These are phyloP conservation scores for Xanthoceras sorbifolium DNA, from an alignment of 345 rosid genomes.

Conservation along the genomic window DNA sequence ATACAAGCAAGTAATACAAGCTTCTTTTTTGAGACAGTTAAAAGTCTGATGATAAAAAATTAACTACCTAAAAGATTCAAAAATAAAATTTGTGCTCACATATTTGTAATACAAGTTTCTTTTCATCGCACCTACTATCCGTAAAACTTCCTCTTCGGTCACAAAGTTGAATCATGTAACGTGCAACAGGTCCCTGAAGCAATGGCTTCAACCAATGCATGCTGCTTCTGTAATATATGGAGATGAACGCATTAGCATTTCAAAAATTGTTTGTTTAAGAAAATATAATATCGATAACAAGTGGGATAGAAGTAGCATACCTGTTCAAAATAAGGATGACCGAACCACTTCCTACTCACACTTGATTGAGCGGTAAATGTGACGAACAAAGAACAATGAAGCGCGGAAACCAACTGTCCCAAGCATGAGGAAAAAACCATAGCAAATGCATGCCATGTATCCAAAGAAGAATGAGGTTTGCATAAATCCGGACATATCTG, in stretches of 20 bases:
- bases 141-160: neutral
- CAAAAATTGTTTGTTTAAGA: no score
- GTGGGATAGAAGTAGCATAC: slow-evolving; percentile 2
- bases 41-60: neutral
- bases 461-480: slow-evolving; percentile 61
- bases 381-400: slow-evolving; percentile 50
- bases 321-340: neutral
- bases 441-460: slow-evolving; percentile 60
- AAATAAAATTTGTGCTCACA: slow-evolving; percentile 1
- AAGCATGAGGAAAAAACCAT: slow-evolving; percentile 56
- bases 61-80: neutral
- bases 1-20: slow-evolving; percentile 2
- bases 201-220: neutral
- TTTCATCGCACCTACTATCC: neutral
- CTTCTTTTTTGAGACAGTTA: neutral
- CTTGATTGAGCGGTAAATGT: slow-evolving; percentile 53
- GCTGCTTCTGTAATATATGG: neutral
- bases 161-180: neutral
- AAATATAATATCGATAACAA: neutral
- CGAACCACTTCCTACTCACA: slow-evolving; percentile 31
- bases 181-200: neutral
- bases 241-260: neutral
- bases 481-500: slow-evolving; percentile 58
- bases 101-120: neutral
- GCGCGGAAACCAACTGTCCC: slow-evolving; percentile 51